Evolutionary conservation across 2,329 filamentous ascomycete genomes (phyloP), one percentile per base, ranked within the genome.

Genomic region (Fusarium chuoi): DNA sequence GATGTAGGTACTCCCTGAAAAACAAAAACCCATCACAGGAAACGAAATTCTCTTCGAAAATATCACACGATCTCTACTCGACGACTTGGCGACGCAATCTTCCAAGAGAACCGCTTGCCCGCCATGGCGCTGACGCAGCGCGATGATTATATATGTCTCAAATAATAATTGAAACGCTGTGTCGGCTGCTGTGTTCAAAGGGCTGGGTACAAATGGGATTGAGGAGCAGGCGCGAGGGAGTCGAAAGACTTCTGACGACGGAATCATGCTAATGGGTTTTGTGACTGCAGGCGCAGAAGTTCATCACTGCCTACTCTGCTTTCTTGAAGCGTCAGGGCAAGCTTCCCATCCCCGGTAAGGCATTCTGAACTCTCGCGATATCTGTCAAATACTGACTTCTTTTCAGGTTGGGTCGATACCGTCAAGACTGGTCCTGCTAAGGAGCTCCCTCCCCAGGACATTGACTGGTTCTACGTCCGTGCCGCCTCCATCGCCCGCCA

Each of bases 391-490:
- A n/a, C 70, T 73, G 62, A 71, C 60, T 28, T 39, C 10, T 33
- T 45, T 10, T 6, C 71, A 97, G 95, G 94, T 89, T 98, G 96
- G 96, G 96, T 98, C 86, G 96, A 99, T 86, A 98, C 96, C 83
- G 96, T 98, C 89, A 99, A 99, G 93, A 98, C 96, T 81, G 96
- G 94, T 82, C 90, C 92, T 84, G 93, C 93, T 85, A 98, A 98
- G 88, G 96, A 99, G 90, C 93, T 99, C 81, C 96, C 96, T 83
- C 96, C 96, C 83, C 95, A 98, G 91, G 93, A 95, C 86, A 94
- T 95, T 84, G 96, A 99, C 91, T 99, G 96, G 96, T 97, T 91
- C 89, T 94, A 92, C 87, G 86, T 91, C 85, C 95, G 96, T 84
- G 95, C 96, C 82, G 96, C 96, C 81, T 92, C 96, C 79, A 93